Base-by-base conservation (phyloP, 768 basidiomycete species). In the Panaeolus papilionaceus region DNA sequence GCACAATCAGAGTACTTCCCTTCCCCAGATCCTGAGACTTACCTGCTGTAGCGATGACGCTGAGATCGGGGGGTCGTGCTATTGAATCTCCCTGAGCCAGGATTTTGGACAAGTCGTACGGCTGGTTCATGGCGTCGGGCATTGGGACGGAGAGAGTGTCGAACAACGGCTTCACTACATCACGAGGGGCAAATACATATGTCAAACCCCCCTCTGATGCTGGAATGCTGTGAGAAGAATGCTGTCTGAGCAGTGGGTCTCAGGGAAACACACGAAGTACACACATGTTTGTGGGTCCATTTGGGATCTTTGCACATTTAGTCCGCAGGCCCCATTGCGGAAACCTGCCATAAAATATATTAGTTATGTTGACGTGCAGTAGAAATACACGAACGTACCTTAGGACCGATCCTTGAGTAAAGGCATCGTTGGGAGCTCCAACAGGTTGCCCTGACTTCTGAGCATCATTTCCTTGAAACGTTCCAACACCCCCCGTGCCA, bases 321-420 rank as follows among this genome's bases (percentile, higher is more conserved):
- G 79, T 79, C 20, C 82, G 73, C 20, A 80, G 75, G 0, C 82
- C 82, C 82, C 82, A 83, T 65, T 78, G 72, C 16, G 82, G 79
- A 67, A 78, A 79, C 62, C 81, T 81, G 33, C 16, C 14, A 58
- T 3, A 7, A 33, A 33, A 51, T 7, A 23, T 20, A 26, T 51
- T 20, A 33, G 54, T 37, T 7, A 10, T 14, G 4, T 58, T 0
- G 18, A 18, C 4, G 47, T 6, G n/a, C 20, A 7, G 20, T 28
- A n/a, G 28, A 28, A 23, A 37, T 3, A 37, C 14, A 16, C 28
- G 16, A 14, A 69, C 38, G 40, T 38, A 80, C 78, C 78, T 71
- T 2, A 81, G 65, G 42, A 79, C 51, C 38, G 71, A 72, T 0
- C 79, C 77, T 11, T 58, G 11, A 5, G 54, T 58, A 33, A 58